These are phyloP conservation scores for Cymodocea nodosa DNA, from an alignment of 116 monocot genomes.

Conservation along the genomic window DNA sequence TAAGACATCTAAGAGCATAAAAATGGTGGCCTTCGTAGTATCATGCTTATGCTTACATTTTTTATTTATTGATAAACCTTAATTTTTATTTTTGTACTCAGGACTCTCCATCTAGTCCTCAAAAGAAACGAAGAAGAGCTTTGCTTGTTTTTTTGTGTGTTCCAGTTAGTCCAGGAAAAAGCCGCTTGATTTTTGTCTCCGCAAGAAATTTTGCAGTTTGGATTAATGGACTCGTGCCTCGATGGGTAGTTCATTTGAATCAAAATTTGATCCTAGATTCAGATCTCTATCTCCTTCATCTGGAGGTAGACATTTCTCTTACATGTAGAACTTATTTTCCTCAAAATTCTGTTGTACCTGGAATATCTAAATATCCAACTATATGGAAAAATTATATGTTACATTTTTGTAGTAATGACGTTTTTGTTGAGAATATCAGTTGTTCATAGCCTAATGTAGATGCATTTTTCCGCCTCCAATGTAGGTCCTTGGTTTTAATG, in stretches of 20 bases:
- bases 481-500: no score
- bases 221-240: constrained; percentile 53
- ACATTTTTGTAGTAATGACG: no score
- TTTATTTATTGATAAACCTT: not conserved
- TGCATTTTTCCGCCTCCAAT: no score
- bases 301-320: no score
- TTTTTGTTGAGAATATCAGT: no score
- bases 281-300: constrained; percentile 63
- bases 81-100: no score
- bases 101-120: no score
- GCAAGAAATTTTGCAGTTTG: constrained; percentile 79
- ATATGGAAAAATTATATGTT: no score
- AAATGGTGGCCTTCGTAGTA: constrained; percentile 24
- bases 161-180: constrained; percentile 81
- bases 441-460: no score
- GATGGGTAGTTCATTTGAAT: constrained; percentile 67
- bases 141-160: constrained; percentile 66
- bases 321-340: no score
- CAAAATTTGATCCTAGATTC: constrained; percentile 82
- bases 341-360: no score
- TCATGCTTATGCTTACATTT: not conserved
- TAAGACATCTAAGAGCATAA: constrained; percentile 11
- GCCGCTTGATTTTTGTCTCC: constrained; percentile 65
- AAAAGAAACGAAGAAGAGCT: constrained; percentile 17
- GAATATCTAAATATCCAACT: no score